A percentile compares a stretch with the other conserved stretches of the same genome.
Conservation (phyloP, 2,329 filamentous ascomycete species). For the Ophiostoma angusticollis region DNA sequence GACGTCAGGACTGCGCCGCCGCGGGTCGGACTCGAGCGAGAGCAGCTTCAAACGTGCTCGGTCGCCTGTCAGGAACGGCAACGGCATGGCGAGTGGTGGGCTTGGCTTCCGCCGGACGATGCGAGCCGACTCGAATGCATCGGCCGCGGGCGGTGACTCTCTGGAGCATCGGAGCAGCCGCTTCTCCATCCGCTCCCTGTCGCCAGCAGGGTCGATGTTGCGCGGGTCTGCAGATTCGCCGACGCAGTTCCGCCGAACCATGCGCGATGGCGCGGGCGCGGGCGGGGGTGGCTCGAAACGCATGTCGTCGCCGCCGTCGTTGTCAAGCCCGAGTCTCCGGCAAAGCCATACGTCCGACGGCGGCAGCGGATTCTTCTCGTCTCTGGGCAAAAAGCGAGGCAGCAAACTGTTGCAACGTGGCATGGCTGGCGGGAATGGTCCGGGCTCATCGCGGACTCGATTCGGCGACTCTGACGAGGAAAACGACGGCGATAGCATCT, state of each 20-base stretch:
- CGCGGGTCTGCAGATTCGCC: constrained; percentile 30
- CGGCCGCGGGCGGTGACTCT: constrained; percentile 16
- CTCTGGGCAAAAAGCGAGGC: constrained; percentile 27
- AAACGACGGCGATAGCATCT: constrained; percentile 26
- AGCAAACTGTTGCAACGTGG: constrained; percentile 20
- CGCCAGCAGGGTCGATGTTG: constrained; percentile 47
- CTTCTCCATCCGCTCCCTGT: constrained; percentile 58
- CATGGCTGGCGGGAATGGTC: constrained; percentile 21
- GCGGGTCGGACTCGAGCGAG: constrained; percentile 53
- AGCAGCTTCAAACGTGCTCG: constrained; percentile 64
- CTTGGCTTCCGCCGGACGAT: constrained; percentile 62
- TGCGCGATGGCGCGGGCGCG: constrained; percentile 29
- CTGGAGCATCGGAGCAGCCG: constrained; percentile 21
- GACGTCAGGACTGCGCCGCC: constrained; percentile 33
- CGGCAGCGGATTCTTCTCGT: constrained; percentile 27
- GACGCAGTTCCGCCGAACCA: constrained; percentile 32
- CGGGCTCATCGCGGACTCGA: constrained; percentile 33
- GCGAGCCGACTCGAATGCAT: constrained; percentile 32
- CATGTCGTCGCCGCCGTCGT: constrained; percentile 13
- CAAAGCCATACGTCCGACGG: not conserved
- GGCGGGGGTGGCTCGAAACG: not conserved
- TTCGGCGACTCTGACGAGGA: constrained; percentile 54
- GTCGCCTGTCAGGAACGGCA: not conserved
- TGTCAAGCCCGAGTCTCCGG: constrained; percentile 2
- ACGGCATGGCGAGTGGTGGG: constrained; percentile 21